A percentile compares a stretch with the other conserved stretches of the same genome.
These are phyloP conservation scores for Ophiostoma tasmaniense DNA, from an alignment of 2,329 filamentous ascomycete genomes.

Conservation along the genomic window DNA sequence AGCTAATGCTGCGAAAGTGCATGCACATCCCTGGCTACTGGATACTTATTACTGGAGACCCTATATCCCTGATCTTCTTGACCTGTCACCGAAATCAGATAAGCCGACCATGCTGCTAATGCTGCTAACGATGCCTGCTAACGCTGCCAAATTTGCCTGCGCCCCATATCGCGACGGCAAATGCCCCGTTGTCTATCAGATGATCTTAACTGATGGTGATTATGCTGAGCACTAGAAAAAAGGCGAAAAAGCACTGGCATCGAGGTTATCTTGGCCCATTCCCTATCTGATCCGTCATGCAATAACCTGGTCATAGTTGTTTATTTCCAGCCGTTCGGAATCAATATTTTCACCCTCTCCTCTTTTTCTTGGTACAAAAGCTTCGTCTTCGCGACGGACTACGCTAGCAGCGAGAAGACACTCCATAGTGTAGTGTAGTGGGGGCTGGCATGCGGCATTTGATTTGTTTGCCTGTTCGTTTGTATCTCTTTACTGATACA, in stretches of 20 bases:
- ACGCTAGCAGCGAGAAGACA: not conserved
- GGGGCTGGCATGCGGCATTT: not conserved
- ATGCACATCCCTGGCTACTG: not conserved
- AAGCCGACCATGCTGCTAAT: not conserved
- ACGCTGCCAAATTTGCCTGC: not conserved
- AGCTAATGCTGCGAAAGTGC: not conserved
- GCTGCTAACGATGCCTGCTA: too few species aligned
- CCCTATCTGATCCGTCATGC: not conserved
- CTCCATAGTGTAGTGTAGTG: not conserved
- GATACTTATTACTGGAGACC: too few species aligned
- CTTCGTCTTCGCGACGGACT: not conserved
- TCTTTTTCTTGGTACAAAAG: not conserved
- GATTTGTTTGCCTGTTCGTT: not conserved
- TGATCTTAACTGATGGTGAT: not conserved
- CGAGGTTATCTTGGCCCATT: not conserved
- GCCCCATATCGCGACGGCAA: not conserved
- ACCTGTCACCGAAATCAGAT: not conserved
- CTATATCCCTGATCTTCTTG: too few species aligned
- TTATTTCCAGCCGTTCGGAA: not conserved
- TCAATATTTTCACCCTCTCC: not conserved
- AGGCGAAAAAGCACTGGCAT: not conserved
- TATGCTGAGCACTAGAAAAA: not conserved
- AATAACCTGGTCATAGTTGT: not conserved
- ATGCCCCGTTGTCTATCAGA: not conserved
- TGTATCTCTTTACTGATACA: not conserved